phyloP scores from a whole-genome alignment of 441 rosid genomes.

The Gossypium armourianum region DNA sequence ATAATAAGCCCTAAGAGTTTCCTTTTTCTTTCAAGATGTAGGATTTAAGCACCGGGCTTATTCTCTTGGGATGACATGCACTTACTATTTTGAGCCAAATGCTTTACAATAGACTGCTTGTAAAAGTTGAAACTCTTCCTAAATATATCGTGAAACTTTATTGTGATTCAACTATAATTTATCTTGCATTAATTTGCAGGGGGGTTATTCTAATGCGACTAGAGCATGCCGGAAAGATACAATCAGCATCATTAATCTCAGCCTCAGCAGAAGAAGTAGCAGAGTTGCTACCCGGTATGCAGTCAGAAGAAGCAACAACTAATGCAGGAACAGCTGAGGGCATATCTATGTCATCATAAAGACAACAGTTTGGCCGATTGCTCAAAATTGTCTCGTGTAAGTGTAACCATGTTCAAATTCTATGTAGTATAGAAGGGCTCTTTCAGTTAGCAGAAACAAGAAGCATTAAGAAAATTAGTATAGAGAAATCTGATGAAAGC shows the following conservation, averaged over 20 bases:
- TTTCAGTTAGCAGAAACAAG: background rate
- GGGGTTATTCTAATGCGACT: constrained; percentile 88
- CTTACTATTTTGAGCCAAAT: background rate
- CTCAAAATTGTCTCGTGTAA: background rate
- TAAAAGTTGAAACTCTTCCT: background rate
- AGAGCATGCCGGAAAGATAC: constrained; percentile 79
- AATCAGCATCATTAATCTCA: constrained; percentile 75
- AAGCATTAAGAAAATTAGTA: background rate
- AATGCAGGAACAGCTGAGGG: background rate
- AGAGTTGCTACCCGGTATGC: constrained; percentile 18
- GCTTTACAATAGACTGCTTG: background rate
- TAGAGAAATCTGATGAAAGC: background rate
- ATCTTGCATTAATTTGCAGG: constrained; percentile 26
- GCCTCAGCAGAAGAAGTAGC: constrained; percentile 42
- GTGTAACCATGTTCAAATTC: background rate
- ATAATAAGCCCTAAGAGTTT: background rate
- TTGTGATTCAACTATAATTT: background rate
- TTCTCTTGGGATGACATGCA: background rate
- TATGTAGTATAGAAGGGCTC: background rate
- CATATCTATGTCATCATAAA: background rate
- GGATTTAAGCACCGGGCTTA: background rate
- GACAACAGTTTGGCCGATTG: background rate
- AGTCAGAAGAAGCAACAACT: background rate
- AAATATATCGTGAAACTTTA: background rate
- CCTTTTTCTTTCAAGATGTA: background rate